A percentile compares a stretch with the other conserved stretches of the same genome.
Evolutionary conservation across 2,329 filamentous ascomycete species (phyloP).

Genomic region (Exophiala calicioides): DNA sequence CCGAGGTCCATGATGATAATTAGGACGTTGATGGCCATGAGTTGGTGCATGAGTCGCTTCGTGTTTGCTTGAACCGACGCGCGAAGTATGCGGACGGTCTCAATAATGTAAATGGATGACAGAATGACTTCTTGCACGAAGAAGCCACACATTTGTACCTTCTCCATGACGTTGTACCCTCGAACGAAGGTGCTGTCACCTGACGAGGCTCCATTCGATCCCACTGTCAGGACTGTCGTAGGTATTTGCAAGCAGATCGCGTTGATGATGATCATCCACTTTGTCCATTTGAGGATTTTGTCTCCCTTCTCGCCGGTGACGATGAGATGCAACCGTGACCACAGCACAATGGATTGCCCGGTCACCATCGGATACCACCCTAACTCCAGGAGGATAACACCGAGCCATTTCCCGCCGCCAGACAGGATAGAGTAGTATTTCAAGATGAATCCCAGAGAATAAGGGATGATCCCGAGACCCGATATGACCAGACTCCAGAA

Average conservation of each 20-base stretch:
- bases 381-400: slow-evolving; percentile 46
- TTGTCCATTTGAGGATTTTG: slow-evolving; percentile 42
- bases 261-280: slow-evolving; percentile 50
- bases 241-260: slow-evolving; percentile 48
- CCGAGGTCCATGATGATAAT: slow-evolving; percentile 50
- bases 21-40: slow-evolving; percentile 51
- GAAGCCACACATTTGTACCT: slow-evolving; percentile 59
- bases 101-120: slow-evolving; percentile 56
- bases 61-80: slow-evolving; percentile 46
- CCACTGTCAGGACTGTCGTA: slow-evolving; percentile 48
- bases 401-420: slow-evolving; percentile 37
- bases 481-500: slow-evolving; percentile 53
- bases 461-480: slow-evolving; percentile 46
- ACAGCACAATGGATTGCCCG: slow-evolving; percentile 52
- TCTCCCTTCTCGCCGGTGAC: slow-evolving; percentile 38
- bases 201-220: slow-evolving; percentile 39
- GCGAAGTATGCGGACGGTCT: slow-evolving; percentile 54
- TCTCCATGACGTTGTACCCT: slow-evolving; percentile 53
- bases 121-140: slow-evolving; percentile 59
- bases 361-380: slow-evolving; percentile 53
- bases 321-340: slow-evolving; percentile 53
- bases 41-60: slow-evolving; percentile 51
- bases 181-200: slow-evolving; percentile 32
- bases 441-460: slow-evolving; percentile 50
- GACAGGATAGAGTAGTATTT: slow-evolving; percentile 47